phyloP scores from a whole-genome alignment of 345 rosid species.

The Lepidium sativum region DNA sequence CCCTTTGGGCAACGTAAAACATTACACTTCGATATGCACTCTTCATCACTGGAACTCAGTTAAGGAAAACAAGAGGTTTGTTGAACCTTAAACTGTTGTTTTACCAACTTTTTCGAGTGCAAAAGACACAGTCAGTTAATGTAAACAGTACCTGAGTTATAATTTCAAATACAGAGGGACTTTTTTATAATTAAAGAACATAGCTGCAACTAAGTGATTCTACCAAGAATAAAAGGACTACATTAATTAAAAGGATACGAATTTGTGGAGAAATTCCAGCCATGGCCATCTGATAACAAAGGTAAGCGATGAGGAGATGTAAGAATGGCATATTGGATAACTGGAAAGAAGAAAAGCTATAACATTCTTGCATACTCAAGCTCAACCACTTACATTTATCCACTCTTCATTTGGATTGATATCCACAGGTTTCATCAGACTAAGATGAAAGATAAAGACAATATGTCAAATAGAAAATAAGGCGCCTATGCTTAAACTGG shows the following conservation, averaged over 20 bases:
- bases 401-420: conserved; percentile 93
- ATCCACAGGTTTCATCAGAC: conserved; percentile 86
- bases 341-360: conserved; percentile 3
- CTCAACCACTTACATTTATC: conserved; percentile 68
- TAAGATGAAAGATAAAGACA: conserved; percentile 31
- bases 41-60: conserved; percentile 65
- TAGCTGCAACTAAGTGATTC: neutral
- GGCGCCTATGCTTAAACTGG: neutral
- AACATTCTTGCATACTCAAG: neutral
- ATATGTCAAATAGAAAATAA: conserved; percentile 16
- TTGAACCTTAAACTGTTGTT: neutral
- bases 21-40: conserved; percentile 83
- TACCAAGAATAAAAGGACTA: neutral
- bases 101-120: neutral
- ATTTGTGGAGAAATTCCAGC: conserved; percentile 91
- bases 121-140: neutral
- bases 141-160: neutral
- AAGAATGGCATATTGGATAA: neutral
- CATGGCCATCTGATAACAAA: conserved; percentile 74
- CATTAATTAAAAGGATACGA: conserved; percentile 48
- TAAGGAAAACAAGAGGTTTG: conserved; percentile 35
- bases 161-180: neutral
- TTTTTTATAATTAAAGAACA: neutral
- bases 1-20: conserved; percentile 84
- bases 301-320: conserved; percentile 3